These are phyloP conservation scores for Lasiodiplodia sp. DNA, from an alignment of 2,329 filamentous ascomycete genomes.

Conservation along the genomic window DNA sequence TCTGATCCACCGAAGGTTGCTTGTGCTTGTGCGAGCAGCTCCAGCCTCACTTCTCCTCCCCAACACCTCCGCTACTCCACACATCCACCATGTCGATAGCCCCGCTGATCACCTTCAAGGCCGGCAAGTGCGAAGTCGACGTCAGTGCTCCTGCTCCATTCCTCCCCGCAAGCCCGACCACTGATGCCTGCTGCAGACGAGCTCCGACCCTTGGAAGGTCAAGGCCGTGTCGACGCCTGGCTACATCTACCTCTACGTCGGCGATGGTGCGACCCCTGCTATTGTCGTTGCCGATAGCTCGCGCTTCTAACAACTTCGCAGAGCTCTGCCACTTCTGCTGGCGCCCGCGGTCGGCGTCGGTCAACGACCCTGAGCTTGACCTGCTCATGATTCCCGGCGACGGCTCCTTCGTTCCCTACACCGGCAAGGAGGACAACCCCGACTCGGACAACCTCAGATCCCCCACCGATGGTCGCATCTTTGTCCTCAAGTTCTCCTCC, in stretches of 20 bases:
- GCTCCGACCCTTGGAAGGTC: constrained; percentile 71
- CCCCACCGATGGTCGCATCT: constrained; percentile 83
- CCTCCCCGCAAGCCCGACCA: background rate
- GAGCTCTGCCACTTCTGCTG: constrained; percentile 97
- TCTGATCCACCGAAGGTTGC: constrained; percentile 30
- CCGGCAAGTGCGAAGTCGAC: constrained; percentile 84
- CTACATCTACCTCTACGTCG: constrained; percentile 90
- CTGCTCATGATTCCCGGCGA: constrained; percentile 93
- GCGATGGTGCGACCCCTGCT: constrained; percentile 71
- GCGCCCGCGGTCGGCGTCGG: constrained; percentile 76
- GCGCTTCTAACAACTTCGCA: constrained; percentile 45
- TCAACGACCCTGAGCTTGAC: constrained; percentile 81
- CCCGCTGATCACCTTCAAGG: constrained; percentile 95
- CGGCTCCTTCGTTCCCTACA: constrained; percentile 83
- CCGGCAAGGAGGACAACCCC: constrained; percentile 58
- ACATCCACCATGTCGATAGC: constrained; percentile 73
- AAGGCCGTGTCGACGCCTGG: constrained; percentile 76
- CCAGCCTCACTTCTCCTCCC: constrained; percentile 30
- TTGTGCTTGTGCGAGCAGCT: constrained; percentile 6
- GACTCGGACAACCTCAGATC: constrained; percentile 67
- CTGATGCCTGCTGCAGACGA: constrained; percentile 36
- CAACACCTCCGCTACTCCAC: background rate
- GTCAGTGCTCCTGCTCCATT: constrained; percentile 58
- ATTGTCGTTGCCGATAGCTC: too few relatives aligned
- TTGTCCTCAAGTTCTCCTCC: constrained; percentile 90